These are phyloP conservation scores for Xanthoconium stramineum DNA, from an alignment of 768 basidiomycete species.

Conservation along the genomic window DNA sequence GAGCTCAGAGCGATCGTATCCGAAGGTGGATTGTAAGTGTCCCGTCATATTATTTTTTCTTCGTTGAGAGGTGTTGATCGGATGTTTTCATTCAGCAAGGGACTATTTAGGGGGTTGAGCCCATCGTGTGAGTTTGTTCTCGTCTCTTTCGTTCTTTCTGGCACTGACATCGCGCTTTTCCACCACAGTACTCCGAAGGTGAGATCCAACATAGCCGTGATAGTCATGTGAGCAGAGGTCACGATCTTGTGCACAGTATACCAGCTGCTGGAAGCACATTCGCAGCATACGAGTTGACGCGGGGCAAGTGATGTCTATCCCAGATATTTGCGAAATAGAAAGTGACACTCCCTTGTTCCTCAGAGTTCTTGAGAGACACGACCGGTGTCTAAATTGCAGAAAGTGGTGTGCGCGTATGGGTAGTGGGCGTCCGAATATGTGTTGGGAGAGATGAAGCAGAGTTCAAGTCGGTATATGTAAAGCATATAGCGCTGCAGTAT, in stretches of 20 bases:
- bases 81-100: conserved; percentile 34
- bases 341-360: background rate
- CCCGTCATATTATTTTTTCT: background rate
- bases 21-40: conserved; percentile 70
- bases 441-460: background rate
- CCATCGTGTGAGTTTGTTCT: conserved; percentile 60
- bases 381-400: conserved; percentile 17
- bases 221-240: background rate
- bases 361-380: conserved; percentile 26
- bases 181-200: conserved; percentile 62
- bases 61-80: background rate
- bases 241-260: conserved; percentile 47
- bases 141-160: background rate
- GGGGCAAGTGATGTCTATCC: conserved; percentile 44
- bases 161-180: background rate
- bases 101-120: conserved; percentile 70
- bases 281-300: conserved; percentile 80
- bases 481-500: background rate
- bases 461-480: background rate
- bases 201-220: background rate
- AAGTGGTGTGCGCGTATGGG: background rate
- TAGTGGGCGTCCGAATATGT: background rate
- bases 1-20: conserved; percentile 66
- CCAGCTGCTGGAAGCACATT: conserved; percentile 92
- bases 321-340: background rate